A percentile compares a stretch with the other conserved stretches of the same genome.
phyloP scores from a whole-genome alignment of 2,329 filamentous ascomycete species.

The Fusarium newnesense region DNA sequence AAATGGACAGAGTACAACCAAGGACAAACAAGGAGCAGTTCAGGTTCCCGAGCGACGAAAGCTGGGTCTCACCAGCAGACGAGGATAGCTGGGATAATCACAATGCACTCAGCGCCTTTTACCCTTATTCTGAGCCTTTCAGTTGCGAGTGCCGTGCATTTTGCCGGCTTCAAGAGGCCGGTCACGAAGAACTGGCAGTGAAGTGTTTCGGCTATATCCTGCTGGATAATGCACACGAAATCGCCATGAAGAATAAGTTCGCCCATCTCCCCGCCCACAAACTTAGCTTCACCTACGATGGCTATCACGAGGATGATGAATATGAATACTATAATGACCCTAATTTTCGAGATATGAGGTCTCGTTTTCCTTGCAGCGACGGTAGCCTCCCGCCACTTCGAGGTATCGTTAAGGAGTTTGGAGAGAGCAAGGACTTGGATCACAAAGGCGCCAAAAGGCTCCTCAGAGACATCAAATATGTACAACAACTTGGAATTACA shows the following conservation, averaged over 20 bases:
- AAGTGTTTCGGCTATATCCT: slow-evolving; percentile 4
- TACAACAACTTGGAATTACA: not conserved
- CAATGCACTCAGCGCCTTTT: not conserved
- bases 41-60: not conserved
- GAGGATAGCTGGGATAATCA: not conserved
- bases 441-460: not conserved
- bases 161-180: not conserved
- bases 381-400: not conserved
- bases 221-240: not conserved
- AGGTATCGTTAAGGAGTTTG: slow-evolving; percentile 5
- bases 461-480: not conserved
- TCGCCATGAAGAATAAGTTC: not conserved
- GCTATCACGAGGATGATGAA: not conserved
- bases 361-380: not conserved
- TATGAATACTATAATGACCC: not conserved
- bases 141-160: not conserved
- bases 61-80: not conserved
- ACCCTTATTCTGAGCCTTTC: not conserved
- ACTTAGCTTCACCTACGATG: not conserved
- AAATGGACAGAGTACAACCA: not conserved
- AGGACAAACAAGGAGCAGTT: not conserved
- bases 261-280: not conserved
- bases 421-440: not conserved
- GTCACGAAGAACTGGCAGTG: not conserved
- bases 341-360: not conserved